phyloP scores from a whole-genome alignment of 139 green algal genomes.

The Astrephomene gubernaculifera region DNA sequence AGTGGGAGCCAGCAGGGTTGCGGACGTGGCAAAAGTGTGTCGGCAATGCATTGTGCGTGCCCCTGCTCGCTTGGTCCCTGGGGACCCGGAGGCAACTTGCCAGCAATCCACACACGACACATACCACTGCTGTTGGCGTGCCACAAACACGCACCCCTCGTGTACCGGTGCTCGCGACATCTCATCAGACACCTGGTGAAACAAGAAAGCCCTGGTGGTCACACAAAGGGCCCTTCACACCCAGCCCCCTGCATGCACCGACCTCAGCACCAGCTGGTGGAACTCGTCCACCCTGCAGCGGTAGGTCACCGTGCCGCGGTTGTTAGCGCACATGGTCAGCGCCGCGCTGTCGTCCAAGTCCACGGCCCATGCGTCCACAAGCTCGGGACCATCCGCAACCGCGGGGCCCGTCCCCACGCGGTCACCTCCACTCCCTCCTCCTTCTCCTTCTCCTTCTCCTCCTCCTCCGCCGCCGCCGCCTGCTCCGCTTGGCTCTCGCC shows the following conservation, averaged over 20 bases:
- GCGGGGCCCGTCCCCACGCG: background rate
- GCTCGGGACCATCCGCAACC: too few relatives aligned
- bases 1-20: too few relatives aligned
- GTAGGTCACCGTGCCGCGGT: background rate
- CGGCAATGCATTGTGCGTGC: background rate
- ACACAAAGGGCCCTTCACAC: background rate
- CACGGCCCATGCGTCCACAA: slow-evolving; percentile 16
- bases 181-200: too few relatives aligned
- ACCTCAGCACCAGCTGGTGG: slow-evolving; percentile 15
- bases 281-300: slow-evolving; percentile 9
- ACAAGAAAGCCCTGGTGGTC: too few relatives aligned
- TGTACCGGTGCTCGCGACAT: too few relatives aligned
- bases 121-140: background rate
- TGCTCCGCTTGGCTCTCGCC: background rate
- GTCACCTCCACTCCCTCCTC: too few relatives aligned
- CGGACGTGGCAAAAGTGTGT: background rate
- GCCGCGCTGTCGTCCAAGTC: background rate
- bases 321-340: background rate
- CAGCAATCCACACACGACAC: background rate
- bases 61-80: background rate
- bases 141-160: background rate
- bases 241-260: background rate
- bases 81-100: background rate
- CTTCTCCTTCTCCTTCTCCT: background rate
- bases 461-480: background rate